These are phyloP conservation scores for Lolium rigidum DNA, from an alignment of 176 grass and related monocot genomes.

Conservation along the genomic window DNA sequence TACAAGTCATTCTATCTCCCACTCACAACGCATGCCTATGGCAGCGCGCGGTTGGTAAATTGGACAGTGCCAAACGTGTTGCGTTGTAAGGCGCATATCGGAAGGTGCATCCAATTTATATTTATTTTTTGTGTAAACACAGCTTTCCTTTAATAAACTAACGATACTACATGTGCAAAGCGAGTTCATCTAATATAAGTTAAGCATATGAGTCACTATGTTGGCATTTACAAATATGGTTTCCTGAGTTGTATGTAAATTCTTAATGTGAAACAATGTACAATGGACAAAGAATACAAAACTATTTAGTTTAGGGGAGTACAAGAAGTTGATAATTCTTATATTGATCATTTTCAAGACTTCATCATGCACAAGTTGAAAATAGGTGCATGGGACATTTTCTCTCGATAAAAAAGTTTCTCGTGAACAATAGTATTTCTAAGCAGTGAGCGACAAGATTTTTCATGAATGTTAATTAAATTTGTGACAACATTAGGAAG, in stretches of 20 bases:
- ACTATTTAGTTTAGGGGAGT: too few relatives aligned
- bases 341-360: too few relatives aligned
- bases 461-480: not conserved
- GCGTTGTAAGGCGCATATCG: not conserved
- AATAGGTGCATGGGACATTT: too few relatives aligned
- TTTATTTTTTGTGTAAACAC: too few relatives aligned
- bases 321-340: too few relatives aligned
- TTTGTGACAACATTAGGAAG: not conserved
- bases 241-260: too few relatives aligned
- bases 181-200: not conserved
- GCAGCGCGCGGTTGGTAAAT: not conserved
- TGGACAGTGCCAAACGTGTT: not conserved
- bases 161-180: not conserved
- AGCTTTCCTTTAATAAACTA: not conserved
- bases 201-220: not conserved
- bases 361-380: too few relatives aligned
- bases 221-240: too few relatives aligned
- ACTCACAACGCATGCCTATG: not conserved
- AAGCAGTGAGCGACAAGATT: not conserved
- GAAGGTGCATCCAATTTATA: not conserved
- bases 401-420: not conserved
- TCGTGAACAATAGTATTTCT: not conserved
- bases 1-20: not conserved
- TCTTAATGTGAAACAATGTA: too few relatives aligned
- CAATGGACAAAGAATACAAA: too few relatives aligned